Conservation (phyloP, 495 filamentous ascomycete genomes). For the Podospora bellae-mahoneyi region DNA sequence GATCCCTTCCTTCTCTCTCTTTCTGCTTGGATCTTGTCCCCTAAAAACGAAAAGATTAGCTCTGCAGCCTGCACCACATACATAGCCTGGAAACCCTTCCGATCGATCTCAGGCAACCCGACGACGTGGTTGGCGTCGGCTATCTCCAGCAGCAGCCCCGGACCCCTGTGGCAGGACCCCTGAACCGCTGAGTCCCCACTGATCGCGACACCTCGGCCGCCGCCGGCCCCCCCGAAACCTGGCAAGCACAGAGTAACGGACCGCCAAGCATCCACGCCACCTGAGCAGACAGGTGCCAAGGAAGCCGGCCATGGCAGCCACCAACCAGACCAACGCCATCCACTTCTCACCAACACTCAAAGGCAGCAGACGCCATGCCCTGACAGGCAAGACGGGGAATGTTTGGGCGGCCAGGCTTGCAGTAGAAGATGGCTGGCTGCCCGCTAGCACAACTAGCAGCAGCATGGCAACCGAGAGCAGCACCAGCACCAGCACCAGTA, state of each 20-base stretch:
- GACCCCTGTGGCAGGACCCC: background rate
- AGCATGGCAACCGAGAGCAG: background rate
- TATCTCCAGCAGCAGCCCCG: conserved; percentile 4
- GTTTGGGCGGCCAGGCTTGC: background rate
- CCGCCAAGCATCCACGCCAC: conserved; percentile 4
- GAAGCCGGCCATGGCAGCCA: background rate
- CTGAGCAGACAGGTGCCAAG: conserved; percentile 4
- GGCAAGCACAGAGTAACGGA: background rate
- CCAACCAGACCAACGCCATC: conserved; percentile 1
- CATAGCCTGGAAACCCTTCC: background rate
- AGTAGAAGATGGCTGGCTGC: conserved; percentile 5
- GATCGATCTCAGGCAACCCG: conserved; percentile 10
- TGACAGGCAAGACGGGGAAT: background rate
- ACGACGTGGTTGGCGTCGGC: conserved; percentile 3
- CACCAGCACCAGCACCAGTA: conserved; percentile 8
- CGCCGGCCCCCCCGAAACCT: background rate
- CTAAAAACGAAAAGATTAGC: background rate
- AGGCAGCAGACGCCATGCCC: conserved; percentile 2
- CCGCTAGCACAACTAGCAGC: conserved; percentile 7
- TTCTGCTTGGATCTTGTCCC: background rate
- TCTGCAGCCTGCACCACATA: background rate
- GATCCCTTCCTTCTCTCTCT: background rate
- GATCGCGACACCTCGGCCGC: background rate
- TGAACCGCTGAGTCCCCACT: conserved; percentile 8
- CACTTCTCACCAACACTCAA: background rate